These are phyloP conservation scores for Candida odintsovae DNA, from an alignment of 805 yeast species.

Conservation along the genomic window DNA sequence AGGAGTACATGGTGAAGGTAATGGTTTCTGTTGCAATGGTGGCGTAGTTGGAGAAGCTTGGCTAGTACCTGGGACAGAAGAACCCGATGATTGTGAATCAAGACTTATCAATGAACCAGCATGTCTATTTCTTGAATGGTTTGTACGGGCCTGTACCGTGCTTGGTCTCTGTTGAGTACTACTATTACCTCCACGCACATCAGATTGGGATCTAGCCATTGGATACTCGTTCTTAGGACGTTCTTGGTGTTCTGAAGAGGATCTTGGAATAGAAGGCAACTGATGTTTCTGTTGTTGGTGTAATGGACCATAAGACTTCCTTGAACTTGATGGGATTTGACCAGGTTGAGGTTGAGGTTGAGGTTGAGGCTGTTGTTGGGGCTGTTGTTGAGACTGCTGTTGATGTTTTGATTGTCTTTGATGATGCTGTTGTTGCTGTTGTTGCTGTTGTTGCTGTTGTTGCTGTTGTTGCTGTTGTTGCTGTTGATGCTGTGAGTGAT, in stretches of 20 bases:
- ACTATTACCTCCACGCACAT: background rate
- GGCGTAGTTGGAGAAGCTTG: background rate
- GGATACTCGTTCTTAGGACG: background rate
- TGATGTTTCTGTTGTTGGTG: background rate
- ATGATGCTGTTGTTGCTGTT: background rate
- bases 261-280: background rate
- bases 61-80: background rate
- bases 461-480: no score
- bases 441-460: background rate
- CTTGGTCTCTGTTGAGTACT: background rate
- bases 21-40: background rate
- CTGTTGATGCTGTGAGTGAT: background rate
- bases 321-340: background rate
- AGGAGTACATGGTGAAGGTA: background rate
- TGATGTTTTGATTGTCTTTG: background rate
- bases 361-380: background rate
- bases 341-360: background rate
- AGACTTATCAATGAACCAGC: constrained; percentile 19
- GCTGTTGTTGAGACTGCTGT: no score
- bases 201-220: constrained; percentile 15
- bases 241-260: background rate
- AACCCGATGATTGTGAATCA: constrained; percentile 1
- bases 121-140: constrained; percentile 33
- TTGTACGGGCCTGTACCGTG: constrained; percentile 13
- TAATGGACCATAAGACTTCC: background rate